phyloP scores from a whole-genome alignment of 306 rosid genomes.

The peach (Prunus persica) region DNA sequence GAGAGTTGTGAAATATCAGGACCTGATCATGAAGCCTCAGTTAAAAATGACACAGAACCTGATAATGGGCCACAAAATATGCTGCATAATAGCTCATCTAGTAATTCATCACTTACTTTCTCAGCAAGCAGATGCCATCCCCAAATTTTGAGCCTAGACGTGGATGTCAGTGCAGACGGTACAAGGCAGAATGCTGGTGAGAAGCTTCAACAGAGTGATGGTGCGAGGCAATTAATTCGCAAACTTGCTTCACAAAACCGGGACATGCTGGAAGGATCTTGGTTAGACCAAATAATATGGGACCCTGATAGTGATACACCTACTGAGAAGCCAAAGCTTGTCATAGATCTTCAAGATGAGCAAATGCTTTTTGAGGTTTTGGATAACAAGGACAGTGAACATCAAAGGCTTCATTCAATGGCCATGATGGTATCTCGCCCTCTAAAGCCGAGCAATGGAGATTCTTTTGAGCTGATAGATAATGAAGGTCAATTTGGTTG shows the following conservation, averaged over 20 bases:
- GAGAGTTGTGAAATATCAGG: constrained; percentile 55
- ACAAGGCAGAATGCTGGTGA: constrained; percentile 30
- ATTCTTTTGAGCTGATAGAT: constrained; percentile 56
- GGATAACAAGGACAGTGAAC: constrained; percentile 56
- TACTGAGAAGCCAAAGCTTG: constrained; percentile 62
- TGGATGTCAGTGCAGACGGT: constrained; percentile 34
- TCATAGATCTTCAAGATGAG: constrained; percentile 86
- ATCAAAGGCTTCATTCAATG: constrained; percentile 71
- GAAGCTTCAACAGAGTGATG: constrained; percentile 43
- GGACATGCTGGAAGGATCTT: constrained; percentile 67
- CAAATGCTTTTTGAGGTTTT: constrained; percentile 85
- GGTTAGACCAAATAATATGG: constrained; percentile 86
- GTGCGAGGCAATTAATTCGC: constrained; percentile 35
- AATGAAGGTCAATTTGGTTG: constrained; percentile 79
- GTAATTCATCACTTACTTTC: constrained; percentile 32
- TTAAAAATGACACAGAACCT: constrained; percentile 1
- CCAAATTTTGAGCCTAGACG: constrained; percentile 68
- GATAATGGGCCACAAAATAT: constrained; percentile 36
- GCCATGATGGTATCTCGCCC: constrained; percentile 65
- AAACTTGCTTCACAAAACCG: constrained; percentile 55
- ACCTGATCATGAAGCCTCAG: constrained; percentile 26
- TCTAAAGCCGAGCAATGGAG: constrained; percentile 42
- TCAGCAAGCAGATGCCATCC: constrained; percentile 64
- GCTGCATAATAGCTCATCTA: constrained; percentile 33
- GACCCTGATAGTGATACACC: constrained; percentile 38